These are phyloP conservation scores for Tagetes erecta DNA, from an alignment of 129 eudicot genomes.

Conservation along the genomic window DNA sequence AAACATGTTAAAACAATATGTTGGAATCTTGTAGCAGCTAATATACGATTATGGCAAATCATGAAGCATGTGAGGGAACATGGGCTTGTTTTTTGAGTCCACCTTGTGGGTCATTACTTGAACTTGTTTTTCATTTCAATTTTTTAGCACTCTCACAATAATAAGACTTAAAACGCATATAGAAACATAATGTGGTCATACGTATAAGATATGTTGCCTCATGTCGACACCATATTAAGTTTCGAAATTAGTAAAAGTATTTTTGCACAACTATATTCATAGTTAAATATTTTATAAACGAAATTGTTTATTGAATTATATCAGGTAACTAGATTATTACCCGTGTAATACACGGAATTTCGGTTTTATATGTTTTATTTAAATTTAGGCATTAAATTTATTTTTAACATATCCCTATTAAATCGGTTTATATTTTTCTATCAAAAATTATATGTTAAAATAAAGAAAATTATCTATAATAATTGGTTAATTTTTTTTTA, in stretches of 20 bases:
- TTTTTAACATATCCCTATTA: too few species aligned
- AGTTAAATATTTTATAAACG: neutral
- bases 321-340: too few species aligned
- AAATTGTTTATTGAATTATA: too few species aligned
- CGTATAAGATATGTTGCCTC: neutral
- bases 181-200: neutral
- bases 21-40: neutral
- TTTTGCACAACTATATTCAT: too few species aligned
- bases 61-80: constrained; percentile 6
- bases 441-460: too few species aligned
- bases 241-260: neutral
- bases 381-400: too few species aligned
- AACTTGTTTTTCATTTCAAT: neutral
- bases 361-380: too few species aligned
- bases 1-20: neutral
- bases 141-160: neutral
- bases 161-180: neutral
- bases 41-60: neutral
- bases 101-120: neutral
- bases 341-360: too few species aligned
- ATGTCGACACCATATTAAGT: neutral
- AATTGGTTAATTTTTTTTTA: too few species aligned
- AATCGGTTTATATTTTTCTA: too few species aligned
- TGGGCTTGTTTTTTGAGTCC: constrained; percentile 1
- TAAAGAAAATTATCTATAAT: too few species aligned